These are phyloP conservation scores for Ceratocystiopsis brevicomis DNA, from an alignment of 2,329 filamentous ascomycete species.

Conservation along the genomic window DNA sequence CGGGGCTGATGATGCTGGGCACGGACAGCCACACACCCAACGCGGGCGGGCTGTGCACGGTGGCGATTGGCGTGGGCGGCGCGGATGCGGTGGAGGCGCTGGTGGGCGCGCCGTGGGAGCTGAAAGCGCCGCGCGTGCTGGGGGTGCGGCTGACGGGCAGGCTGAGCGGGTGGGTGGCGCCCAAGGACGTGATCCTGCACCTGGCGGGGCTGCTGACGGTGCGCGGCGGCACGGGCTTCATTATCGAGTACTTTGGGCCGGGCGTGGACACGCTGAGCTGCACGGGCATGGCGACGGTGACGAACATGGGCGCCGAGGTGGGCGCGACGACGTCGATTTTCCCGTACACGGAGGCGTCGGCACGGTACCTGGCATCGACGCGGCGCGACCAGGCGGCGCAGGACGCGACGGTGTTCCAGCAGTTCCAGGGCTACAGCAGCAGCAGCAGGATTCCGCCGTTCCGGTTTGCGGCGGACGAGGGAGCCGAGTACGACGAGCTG, in stretches of 20 bases:
- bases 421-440: slow-evolving; percentile 24
- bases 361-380: slow-evolving; percentile 73
- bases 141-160: slow-evolving; percentile 70
- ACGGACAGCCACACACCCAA: slow-evolving; percentile 97
- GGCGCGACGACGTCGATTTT: slow-evolving; percentile 93
- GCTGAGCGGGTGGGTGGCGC: slow-evolving; percentile 77
- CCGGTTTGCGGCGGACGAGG: slow-evolving; percentile 59
- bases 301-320: slow-evolving; percentile 77
- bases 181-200: slow-evolving; percentile 87
- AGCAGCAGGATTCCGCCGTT: slow-evolving; percentile 31
- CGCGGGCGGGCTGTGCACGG: slow-evolving; percentile 80
- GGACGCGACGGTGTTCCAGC: slow-evolving; percentile 42
- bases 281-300: slow-evolving; percentile 84
- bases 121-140: slow-evolving; percentile 82
- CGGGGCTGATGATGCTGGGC: slow-evolving; percentile 94
- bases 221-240: slow-evolving; percentile 78
- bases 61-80: slow-evolving; percentile 92
- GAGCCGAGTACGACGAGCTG: slow-evolving; percentile 74
- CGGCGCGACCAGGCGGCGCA: slow-evolving; percentile 53
- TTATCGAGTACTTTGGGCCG: slow-evolving; percentile 85
- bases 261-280: slow-evolving; percentile 77
- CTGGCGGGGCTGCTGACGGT: slow-evolving; percentile 84
- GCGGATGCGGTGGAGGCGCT: slow-evolving; percentile 94
- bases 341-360: slow-evolving; percentile 71
- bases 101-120: slow-evolving; percentile 90